phyloP scores from a whole-genome alignment of 331 rosid genomes.

The Quercus phellos region DNA sequence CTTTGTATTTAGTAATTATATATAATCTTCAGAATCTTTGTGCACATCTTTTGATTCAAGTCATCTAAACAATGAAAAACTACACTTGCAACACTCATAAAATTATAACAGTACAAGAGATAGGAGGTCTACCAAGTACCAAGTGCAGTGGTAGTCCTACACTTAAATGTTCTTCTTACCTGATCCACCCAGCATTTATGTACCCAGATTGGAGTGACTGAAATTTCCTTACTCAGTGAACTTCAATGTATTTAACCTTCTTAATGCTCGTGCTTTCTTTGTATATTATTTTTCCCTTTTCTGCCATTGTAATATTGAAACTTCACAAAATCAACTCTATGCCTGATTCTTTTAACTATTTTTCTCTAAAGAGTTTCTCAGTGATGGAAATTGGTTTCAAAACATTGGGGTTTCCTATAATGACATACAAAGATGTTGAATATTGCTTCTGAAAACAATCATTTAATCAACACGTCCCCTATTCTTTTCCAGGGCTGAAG shows the following conservation, averaged over 20 bases:
- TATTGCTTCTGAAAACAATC: conserved; percentile 15
- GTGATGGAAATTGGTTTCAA: background rate
- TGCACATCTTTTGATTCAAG: background rate
- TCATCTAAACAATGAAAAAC: background rate
- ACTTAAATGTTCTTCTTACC: background rate
- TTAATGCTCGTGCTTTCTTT: conserved; percentile 5
- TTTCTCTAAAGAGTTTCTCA: conserved; percentile 1
- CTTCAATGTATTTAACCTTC: conserved; percentile 2
- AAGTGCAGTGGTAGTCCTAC: background rate
- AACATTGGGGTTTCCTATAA: background rate
- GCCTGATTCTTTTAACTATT: background rate
- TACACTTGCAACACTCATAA: background rate
- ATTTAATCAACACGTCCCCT: conserved; percentile 19
- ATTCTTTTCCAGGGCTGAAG: conserved; percentile 66
- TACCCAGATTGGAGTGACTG: conserved; percentile 6
- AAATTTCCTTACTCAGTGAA: background rate
- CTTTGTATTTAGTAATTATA: background rate
- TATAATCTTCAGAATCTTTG: background rate
- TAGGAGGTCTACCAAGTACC: background rate
- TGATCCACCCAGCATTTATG: conserved; percentile 6
- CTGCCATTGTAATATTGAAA: conserved; percentile 18
- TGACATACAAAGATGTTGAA: background rate
- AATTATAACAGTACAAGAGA: background rate
- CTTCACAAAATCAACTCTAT: background rate
- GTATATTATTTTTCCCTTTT: background rate